Conservation (phyloP, 768 basidiomycete species). For the button mushroom (Agaricus bisporus) region DNA sequence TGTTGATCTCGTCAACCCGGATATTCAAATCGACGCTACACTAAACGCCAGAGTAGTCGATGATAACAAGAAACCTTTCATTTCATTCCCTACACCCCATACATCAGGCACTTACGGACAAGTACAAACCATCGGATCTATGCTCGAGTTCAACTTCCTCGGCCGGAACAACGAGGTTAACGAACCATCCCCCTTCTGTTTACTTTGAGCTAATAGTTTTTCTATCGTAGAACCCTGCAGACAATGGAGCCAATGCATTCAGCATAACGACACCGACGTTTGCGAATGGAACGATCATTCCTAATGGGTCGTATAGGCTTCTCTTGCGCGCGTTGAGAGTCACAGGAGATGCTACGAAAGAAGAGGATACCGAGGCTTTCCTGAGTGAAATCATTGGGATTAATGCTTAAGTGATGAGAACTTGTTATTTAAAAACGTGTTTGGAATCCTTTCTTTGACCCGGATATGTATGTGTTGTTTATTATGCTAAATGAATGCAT, state of each 20-base stretch:
- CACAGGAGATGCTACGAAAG: slow-evolving; percentile 33
- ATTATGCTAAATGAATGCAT: no score
- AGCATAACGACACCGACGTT: slow-evolving; percentile 27
- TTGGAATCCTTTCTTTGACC: no score
- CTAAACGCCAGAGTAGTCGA: slow-evolving; percentile 23
- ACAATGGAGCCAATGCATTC: slow-evolving; percentile 25
- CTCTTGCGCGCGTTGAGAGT: slow-evolving; percentile 35
- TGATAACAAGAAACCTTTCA: slow-evolving; percentile 18
- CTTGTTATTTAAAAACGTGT: no score
- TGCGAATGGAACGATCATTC: slow-evolving; percentile 37
- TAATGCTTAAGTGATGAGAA: slow-evolving; percentile 35
- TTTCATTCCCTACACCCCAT: slow-evolving; percentile 33
- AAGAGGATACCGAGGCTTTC: slow-evolving; percentile 41
- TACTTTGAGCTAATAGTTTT: neutral
- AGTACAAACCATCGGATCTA: slow-evolving; percentile 37
- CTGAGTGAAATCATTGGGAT: slow-evolving; percentile 43
- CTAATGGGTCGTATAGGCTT: slow-evolving; percentile 35
- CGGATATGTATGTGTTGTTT: neutral
- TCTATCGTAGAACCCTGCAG: slow-evolving; percentile 16
- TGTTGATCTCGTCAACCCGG: slow-evolving; percentile 40
- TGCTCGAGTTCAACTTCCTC: slow-evolving; percentile 41
- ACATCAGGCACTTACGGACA: slow-evolving; percentile 32
- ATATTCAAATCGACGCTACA: slow-evolving; percentile 34
- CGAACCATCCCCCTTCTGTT: no score
- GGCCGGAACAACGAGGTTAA: slow-evolving; percentile 39